Conservation (phyloP, 176 grass and related monocot genomes). For the Ensete glaucum region DNA sequence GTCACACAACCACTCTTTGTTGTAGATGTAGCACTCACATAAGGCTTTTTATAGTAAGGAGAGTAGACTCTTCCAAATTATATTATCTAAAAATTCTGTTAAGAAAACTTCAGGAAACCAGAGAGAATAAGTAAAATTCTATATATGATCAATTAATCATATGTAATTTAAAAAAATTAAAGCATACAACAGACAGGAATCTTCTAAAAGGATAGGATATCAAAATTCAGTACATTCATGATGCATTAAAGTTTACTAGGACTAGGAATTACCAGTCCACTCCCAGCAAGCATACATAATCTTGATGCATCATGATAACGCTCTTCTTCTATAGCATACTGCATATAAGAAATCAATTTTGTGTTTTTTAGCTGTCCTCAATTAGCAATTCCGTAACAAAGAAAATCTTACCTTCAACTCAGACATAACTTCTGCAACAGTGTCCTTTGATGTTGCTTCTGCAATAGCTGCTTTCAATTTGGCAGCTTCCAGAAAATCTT, state of each 20-base stretch:
- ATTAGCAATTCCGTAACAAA: background rate
- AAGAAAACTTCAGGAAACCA: background rate
- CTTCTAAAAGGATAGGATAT: background rate
- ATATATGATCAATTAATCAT: background rate
- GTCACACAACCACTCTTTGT: background rate
- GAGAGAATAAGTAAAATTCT: background rate
- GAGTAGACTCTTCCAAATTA: background rate
- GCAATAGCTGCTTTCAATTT: constrained; percentile 55
- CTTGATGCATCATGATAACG: constrained; percentile 81
- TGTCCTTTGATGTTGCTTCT: constrained; percentile 46
- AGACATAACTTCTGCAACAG: constrained; percentile 61
- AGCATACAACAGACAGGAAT: background rate
- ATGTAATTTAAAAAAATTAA: background rate
- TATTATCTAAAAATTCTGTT: background rate
- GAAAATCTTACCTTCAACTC: constrained; percentile 58
- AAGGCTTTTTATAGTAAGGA: background rate
- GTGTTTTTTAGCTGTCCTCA: background rate
- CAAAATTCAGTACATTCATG: background rate
- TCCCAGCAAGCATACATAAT: constrained; percentile 60
- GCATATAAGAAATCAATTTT: background rate
- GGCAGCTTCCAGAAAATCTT: constrained; percentile 76
- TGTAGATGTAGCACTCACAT: background rate
- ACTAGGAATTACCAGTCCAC: constrained; percentile 51
- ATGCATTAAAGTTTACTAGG: background rate
- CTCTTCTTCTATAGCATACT: constrained; percentile 78